phyloP scores from a whole-genome alignment of 1,284 basidiomycete genomes.

The Melampsora larici-populina region DNA sequence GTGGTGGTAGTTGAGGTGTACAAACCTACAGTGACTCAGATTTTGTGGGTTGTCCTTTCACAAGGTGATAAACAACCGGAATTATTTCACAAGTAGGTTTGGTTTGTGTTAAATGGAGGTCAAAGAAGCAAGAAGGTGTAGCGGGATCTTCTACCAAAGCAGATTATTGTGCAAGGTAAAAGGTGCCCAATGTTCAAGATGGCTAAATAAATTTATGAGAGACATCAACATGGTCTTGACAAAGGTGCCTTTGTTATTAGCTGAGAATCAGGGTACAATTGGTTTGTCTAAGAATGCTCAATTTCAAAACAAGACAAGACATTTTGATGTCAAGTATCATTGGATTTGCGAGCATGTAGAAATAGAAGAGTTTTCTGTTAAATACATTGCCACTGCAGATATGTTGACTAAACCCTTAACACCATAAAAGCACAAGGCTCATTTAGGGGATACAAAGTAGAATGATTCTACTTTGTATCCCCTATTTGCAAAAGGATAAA shows the following conservation, averaged over 20 bases:
- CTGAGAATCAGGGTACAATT: slow-evolving; percentile 5
- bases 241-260: not conserved
- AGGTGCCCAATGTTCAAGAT: not conserved
- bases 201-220: not conserved
- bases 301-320: slow-evolving; percentile 7
- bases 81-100: not conserved
- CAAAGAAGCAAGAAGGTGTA: not conserved
- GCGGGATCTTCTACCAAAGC: not conserved
- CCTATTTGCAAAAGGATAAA: not conserved
- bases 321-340: slow-evolving; percentile 16
- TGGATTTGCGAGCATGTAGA: slow-evolving; percentile 2
- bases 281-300: not conserved
- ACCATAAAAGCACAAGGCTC: not conserved
- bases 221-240: not conserved
- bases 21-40: not conserved
- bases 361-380: not conserved
- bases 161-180: not conserved
- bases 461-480: no score
- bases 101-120: not conserved
- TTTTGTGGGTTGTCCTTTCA: not conserved
- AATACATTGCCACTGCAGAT: slow-evolving; percentile 3
- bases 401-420: slow-evolving; percentile 1
- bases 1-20: not conserved
- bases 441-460: no score
- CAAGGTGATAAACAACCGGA: not conserved